Evolutionary conservation across 331 rosid species (phyloP).

Genomic region (Spiraea crenata): DNA sequence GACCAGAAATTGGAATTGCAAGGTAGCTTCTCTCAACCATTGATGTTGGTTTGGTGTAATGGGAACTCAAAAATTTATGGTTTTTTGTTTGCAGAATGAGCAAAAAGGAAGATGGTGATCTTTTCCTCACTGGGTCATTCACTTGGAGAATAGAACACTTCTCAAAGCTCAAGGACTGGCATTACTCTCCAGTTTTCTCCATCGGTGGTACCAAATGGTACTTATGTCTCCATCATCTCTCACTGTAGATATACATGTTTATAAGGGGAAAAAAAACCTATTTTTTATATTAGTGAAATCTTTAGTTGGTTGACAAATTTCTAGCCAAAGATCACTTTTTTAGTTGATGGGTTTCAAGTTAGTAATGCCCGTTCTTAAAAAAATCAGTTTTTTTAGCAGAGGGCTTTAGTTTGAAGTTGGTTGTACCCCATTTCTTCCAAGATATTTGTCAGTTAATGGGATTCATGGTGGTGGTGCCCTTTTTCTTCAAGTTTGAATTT

Average conservation of each 20-base stretch:
- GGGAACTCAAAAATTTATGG: too few relatives aligned
- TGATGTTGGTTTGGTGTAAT: too few relatives aligned
- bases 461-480: not conserved
- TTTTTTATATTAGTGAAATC: too few relatives aligned
- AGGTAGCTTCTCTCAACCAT: too few relatives aligned
- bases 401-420: too few relatives aligned
- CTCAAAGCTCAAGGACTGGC: not conserved
- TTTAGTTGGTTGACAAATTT: too few relatives aligned
- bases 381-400: not conserved
- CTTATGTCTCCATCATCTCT: not conserved
- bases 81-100: not conserved
- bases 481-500: too few relatives aligned
- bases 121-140: not conserved
- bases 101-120: not conserved
- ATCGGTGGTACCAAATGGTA: conserved; percentile 16
- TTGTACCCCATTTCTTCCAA: too few relatives aligned
- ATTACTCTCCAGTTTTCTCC: not conserved
- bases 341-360: too few relatives aligned
- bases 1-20: too few relatives aligned
- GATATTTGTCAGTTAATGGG: not conserved
- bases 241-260: not conserved
- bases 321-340: too few relatives aligned
- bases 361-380: not conserved
- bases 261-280: too few relatives aligned
- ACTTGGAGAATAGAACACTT: not conserved